Evolutionary conservation across 1,284 basidiomycete species (phyloP), one percentile per base, ranked within the genome.

Genomic region (Ceratobasidium sp.): DNA sequence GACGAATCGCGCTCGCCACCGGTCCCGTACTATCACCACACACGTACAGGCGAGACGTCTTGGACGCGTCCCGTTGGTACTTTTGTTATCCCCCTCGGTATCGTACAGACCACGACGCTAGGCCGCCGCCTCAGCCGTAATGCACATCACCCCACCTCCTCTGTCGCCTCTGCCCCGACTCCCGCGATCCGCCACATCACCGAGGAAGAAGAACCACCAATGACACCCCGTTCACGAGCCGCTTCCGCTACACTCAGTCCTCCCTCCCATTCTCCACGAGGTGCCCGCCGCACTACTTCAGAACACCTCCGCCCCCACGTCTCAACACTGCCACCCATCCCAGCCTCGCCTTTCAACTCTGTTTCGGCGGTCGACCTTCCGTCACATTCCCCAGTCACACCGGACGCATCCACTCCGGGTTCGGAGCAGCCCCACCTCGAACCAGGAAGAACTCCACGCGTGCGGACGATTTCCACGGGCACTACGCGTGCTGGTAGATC

Each of bases 21-120:
- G 47, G 85, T 96, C 74, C 90, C 93, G 15, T 98, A 98, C 82
- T 98, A 96, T 83, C 97, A 96, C 83, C 95, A 94, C 80, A 98
- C 96, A 0, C 90, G 93, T 81, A 91, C 93, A 0, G 91, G 91
- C 2, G 91, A 93, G 79, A 96, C 95, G 2, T 91, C 93, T 45
- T 98, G 96, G 96, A 93, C 93, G 73, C 88, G 92, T 33, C 96
- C 96, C 5, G 83, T 85, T 14, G 81, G 80, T 44, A 92, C 90
- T 19, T 95, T 97, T 81, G 92, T 98, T 44, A 97, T 98, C 77
- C 96, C 96, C 41, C 85, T 98, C 71, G 91, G 91, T 5, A 89
- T 95, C 76, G 90, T 98, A 19, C 96, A 97, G 85, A 78, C 75
- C 7, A 93, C 92, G 19, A 87, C 92, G 0, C 85, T 93, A 7